phyloP scores from a whole-genome alignment of 345 rosid species.

The Eucalyptus cloeziana region DNA sequence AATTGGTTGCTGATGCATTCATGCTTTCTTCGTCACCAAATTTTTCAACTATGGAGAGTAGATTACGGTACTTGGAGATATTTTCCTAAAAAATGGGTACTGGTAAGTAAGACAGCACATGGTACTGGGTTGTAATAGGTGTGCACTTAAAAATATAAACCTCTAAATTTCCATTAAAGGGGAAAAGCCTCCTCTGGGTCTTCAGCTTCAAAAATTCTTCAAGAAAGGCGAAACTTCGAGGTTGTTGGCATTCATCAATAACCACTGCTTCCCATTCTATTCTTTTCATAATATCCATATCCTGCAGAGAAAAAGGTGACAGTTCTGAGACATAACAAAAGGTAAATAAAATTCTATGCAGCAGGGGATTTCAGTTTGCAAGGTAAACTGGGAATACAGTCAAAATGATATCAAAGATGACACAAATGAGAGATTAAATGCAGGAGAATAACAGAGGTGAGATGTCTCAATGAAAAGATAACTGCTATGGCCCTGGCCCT shows the following conservation, averaged over 20 bases:
- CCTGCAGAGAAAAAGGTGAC: conserved; percentile 21
- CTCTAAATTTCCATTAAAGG: conserved; percentile 33
- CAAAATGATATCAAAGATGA: neutral
- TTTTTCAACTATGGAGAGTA: conserved; percentile 22
- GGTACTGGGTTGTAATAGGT: neutral
- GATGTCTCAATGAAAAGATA: neutral
- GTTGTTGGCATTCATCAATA: conserved; percentile 34
- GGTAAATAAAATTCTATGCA: neutral
- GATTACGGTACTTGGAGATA: conserved; percentile 6
- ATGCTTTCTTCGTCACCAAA: neutral
- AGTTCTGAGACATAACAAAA: neutral
- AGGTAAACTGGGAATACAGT: neutral
- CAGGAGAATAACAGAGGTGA: neutral
- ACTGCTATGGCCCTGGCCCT: neutral
- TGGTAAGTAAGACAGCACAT: neutral
- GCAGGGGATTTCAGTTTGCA: neutral
- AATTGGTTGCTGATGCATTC: neutral
- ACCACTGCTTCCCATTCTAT: conserved; percentile 42
- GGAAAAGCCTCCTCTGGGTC: conserved; percentile 30
- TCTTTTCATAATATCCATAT: conserved; percentile 9
- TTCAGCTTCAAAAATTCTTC: conserved; percentile 20
- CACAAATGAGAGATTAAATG: neutral
- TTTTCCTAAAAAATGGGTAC: conserved; percentile 22
- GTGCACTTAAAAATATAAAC: conserved; percentile 7
- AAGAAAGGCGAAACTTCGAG: conserved; percentile 3